A percentile compares a stretch with the other conserved stretches of the same genome.
Evolutionary conservation across 768 basidiomycete genomes (phyloP).

Genomic region (Tubosaeta sp.): DNA sequence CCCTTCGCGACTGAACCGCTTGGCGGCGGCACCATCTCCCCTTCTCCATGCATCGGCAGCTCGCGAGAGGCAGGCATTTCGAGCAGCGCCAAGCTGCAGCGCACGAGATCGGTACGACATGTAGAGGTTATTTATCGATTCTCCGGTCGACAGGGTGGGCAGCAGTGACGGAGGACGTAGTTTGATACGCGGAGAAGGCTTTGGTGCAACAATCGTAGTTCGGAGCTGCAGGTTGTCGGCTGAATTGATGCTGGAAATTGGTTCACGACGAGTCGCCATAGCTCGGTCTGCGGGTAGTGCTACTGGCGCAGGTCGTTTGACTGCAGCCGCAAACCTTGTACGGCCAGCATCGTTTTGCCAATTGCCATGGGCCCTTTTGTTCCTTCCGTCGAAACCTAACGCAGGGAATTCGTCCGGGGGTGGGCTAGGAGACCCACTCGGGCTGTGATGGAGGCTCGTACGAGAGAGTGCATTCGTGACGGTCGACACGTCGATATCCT

Average conservation of each 20-base stretch:
- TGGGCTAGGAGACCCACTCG: slow-evolving; percentile 31
- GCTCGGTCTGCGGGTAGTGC: slow-evolving; percentile 34
- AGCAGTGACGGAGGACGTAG: slow-evolving; percentile 78
- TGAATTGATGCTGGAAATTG: slow-evolving; percentile 45
- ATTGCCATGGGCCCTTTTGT: slow-evolving; percentile 40
- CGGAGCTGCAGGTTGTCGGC: slow-evolving; percentile 62
- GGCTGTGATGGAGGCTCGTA: slow-evolving; percentile 51
- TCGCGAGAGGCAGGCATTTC: slow-evolving; percentile 90
- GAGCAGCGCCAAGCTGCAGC: slow-evolving; percentile 86
- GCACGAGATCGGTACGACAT: slow-evolving; percentile 86
- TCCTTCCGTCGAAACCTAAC: slow-evolving; percentile 48
- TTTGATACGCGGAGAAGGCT: slow-evolving; percentile 80
- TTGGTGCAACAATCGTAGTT: slow-evolving; percentile 69
- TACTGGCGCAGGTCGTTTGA: slow-evolving; percentile 58
- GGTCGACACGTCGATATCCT: slow-evolving; percentile 74
- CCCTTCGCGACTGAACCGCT: slow-evolving; percentile 90
- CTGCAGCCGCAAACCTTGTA: slow-evolving; percentile 86
- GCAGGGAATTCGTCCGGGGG: slow-evolving; percentile 67
- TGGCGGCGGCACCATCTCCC: slow-evolving; percentile 94
- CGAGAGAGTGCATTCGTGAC: slow-evolving; percentile 65
- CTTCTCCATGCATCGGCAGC: slow-evolving; percentile 96
- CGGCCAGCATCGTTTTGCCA: slow-evolving; percentile 73
- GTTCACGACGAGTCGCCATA: slow-evolving; percentile 50
- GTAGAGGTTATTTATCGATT: slow-evolving; percentile 74
- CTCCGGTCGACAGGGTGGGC: slow-evolving; percentile 87